phyloP scores from a whole-genome alignment of 73 alveolate species.

The Blepharisma japonicum region DNA sequence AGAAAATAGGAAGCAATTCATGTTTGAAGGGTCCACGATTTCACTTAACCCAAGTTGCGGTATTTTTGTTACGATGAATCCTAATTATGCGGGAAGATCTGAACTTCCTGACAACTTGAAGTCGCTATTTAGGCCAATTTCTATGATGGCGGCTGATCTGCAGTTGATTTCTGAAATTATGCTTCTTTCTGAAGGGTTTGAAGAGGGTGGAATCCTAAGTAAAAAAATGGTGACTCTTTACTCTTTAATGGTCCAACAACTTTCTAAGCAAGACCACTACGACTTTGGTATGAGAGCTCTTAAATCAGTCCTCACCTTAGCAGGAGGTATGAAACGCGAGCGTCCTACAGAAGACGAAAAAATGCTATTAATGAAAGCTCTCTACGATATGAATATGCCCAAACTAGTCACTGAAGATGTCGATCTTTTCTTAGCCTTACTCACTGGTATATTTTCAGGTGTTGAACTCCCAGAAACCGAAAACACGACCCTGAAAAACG shows the following conservation, averaged over 20 bases:
- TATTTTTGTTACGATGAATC: conserved; percentile 99
- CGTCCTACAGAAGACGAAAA: conserved; percentile 74
- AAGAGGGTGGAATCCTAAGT: conserved; percentile 55
- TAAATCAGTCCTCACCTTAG: conserved; percentile 95
- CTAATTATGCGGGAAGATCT: conserved; percentile 97
- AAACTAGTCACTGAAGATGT: conserved; percentile 98
- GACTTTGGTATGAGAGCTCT: conserved; percentile 99
- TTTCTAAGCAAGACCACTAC: conserved; percentile 99
- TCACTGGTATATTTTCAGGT: conserved; percentile 98
- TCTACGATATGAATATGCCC: conserved; percentile 99
- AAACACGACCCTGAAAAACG: conserved; percentile 76
- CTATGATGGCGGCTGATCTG: conserved; percentile 99
- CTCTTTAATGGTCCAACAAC: conserved; percentile 94
- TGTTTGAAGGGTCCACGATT: conserved; percentile 90
- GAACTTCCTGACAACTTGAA: conserved; percentile 98
- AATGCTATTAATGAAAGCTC: conserved; percentile 88
- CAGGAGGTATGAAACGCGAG: conserved; percentile 95
- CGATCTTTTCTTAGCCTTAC: conserved; percentile 94
- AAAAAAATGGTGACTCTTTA: conserved; percentile 86
- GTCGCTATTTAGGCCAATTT: conserved; percentile 99
- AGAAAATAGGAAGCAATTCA: conserved; percentile 65
- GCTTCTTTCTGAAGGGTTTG: conserved; percentile 92
- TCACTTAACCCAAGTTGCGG: conserved; percentile 88
- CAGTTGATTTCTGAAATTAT: conserved; percentile 97
- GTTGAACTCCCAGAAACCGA: conserved; percentile 91